Conservation (phyloP, 176 grass and related monocot species). For the Bothriochloa decipiens region DNA sequence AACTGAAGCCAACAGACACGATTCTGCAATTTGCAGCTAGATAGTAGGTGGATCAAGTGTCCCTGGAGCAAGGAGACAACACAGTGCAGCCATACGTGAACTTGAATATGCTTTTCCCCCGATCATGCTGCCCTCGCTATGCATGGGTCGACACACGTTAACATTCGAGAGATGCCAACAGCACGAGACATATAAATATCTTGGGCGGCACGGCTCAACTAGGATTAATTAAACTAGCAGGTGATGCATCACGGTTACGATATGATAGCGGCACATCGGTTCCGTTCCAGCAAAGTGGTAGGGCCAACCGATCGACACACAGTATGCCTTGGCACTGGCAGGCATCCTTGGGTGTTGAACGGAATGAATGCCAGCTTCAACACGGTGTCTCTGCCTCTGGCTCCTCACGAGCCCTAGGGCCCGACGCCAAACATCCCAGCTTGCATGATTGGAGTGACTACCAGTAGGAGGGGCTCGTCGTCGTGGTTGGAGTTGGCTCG, state of each 20-base stretch:
- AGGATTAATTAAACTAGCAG: neutral
- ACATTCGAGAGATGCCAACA: neutral
- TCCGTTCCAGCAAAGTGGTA: neutral
- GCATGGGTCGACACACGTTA: neutral
- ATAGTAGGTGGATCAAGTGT: neutral
- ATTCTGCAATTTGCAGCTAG: neutral
- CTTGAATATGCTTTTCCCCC: neutral
- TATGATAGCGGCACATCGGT: neutral
- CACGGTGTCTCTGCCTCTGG: neutral
- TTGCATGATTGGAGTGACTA: neutral
- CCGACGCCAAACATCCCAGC: neutral
- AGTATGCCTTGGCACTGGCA: neutral
- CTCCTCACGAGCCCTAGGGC: conserved; percentile 9
- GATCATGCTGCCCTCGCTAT: too few species aligned
- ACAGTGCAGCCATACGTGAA: neutral
- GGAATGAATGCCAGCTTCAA: conserved; percentile 21
- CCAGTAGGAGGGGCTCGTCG: too few species aligned
- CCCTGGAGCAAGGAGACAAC: neutral
- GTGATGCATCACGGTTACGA: neutral
- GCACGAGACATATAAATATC: neutral
- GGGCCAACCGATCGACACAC: neutral
- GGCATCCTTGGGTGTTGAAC: neutral
- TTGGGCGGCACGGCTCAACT: neutral
- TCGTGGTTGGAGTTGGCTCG: neutral
- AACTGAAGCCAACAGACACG: neutral